phyloP scores from a whole-genome alignment of 169 alveolate species.

The Cryptosporidium canis region DNA sequence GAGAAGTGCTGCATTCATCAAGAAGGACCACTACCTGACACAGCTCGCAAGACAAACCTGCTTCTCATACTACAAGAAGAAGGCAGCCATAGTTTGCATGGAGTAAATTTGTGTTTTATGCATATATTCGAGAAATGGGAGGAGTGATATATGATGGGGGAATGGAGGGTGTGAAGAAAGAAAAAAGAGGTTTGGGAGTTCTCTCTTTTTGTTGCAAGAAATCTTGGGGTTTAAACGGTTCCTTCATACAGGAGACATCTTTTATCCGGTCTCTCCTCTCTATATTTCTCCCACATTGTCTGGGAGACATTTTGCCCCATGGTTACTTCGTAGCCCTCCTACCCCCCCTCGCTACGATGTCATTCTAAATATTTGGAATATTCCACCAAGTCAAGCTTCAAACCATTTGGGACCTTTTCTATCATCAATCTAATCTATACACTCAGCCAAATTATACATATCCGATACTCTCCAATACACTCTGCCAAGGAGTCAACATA shows the following conservation, averaged over 20 bases:
- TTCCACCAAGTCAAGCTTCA: neutral
- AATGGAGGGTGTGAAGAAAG: neutral
- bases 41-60: slow-evolving; percentile 34
- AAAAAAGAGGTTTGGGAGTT: too few species aligned
- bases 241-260: too few species aligned
- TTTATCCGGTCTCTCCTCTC: too few species aligned
- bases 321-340: too few species aligned
- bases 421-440: neutral
- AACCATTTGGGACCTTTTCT: neutral
- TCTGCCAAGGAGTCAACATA: neutral
- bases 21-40: neutral
- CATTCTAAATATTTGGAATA: too few species aligned
- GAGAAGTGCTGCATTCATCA: neutral
- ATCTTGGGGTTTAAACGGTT: too few species aligned
- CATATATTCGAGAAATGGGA: neutral
- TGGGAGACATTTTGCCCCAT: too few species aligned
- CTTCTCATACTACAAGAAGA: slow-evolving; percentile 40
- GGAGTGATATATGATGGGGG: neutral
- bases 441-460: neutral
- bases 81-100: slow-evolving; percentile 1
- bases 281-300: too few species aligned
- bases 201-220: too few species aligned
- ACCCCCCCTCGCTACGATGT: too few species aligned
- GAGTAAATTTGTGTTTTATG: neutral
- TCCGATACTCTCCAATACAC: neutral